A percentile compares a stretch with the other conserved stretches of the same genome.
phyloP scores from a whole-genome alignment of 768 basidiomycete genomes.

The Lactarius deliciosus region DNA sequence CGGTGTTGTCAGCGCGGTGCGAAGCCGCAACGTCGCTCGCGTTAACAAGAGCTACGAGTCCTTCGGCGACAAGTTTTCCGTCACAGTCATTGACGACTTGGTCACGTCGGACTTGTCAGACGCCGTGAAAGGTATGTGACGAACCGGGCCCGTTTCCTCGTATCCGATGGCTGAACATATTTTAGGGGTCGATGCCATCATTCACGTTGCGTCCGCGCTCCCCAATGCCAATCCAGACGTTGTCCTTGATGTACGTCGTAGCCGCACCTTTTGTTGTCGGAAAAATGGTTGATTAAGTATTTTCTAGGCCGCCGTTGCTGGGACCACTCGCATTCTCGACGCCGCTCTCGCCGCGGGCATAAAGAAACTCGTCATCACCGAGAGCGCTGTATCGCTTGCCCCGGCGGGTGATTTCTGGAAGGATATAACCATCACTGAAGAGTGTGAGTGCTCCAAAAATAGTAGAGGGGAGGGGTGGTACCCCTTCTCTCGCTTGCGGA shows the following conservation, averaged over 20 bases:
- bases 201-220: slow-evolving; percentile 27
- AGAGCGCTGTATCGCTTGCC: slow-evolving; percentile 15
- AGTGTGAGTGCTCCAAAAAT: slow-evolving; percentile 4
- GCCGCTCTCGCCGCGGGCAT: slow-evolving; percentile 13
- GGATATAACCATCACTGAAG: slow-evolving; percentile 7
- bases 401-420: neutral
- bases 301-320: slow-evolving; percentile 22
- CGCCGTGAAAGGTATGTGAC: slow-evolving; percentile 30
- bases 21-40: slow-evolving; percentile 26
- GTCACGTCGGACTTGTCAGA: slow-evolving; percentile 30
- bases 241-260: slow-evolving; percentile 18
- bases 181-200: slow-evolving; percentile 24
- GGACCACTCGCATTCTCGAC: slow-evolving; percentile 25
- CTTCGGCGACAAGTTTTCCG: slow-evolving; percentile 26
- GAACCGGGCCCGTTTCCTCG: neutral
- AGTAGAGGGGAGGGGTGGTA: neutral
- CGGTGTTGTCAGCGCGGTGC: slow-evolving; percentile 26
- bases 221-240: slow-evolving; percentile 15
- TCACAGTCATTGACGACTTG: slow-evolving; percentile 30
- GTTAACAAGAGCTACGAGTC: slow-evolving; percentile 26
- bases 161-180: neutral
- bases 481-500: neutral
- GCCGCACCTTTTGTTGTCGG: neutral
- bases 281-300: neutral
- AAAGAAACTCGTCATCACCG: slow-evolving; percentile 22